Percentiles rank a stretch among this genome's conserved stretches.
phyloP scores from a whole-genome alignment of 2,329 filamentous ascomycete genomes.

The Beauveria varroae region DNA sequence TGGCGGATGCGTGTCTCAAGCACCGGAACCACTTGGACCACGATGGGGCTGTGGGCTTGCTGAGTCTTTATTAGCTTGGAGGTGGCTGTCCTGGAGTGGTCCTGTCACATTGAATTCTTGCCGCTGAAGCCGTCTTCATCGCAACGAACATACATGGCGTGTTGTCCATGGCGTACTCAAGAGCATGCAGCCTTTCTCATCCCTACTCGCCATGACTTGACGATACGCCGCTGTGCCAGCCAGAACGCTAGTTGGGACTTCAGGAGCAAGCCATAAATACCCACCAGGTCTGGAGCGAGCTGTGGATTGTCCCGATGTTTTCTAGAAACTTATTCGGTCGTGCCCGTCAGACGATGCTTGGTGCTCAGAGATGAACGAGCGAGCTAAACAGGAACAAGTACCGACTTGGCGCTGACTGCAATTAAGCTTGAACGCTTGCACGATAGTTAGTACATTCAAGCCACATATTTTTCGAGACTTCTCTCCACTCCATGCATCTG shows the following conservation, averaged over 20 bases:
- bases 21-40: constrained; percentile 1
- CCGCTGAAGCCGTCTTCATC: neutral
- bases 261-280: too few relatives aligned
- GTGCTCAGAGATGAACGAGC: too few relatives aligned
- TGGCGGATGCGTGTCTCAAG: neutral
- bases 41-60: neutral
- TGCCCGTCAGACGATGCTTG: too few relatives aligned
- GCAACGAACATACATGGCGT: neutral
- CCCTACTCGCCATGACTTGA: too few relatives aligned
- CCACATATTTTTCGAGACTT: neutral
- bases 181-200: too few relatives aligned
- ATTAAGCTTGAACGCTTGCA: neutral
- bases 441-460: neutral
- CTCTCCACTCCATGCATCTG: neutral
- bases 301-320: too few relatives aligned
- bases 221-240: too few relatives aligned
- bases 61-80: constrained; percentile 4
- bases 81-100: constrained; percentile 1
- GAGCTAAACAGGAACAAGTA: neutral
- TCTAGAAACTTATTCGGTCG: too few relatives aligned
- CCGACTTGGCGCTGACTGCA: neutral
- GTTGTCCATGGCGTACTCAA: too few relatives aligned
- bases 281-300: too few relatives aligned
- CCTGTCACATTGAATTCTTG: neutral
- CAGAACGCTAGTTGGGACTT: too few relatives aligned